Percentiles rank a stretch among this genome's conserved stretches.
Evolutionary conservation across 2,329 filamentous ascomycete species (phyloP).

Genomic region (Fonsecaea multimorphosa): DNA sequence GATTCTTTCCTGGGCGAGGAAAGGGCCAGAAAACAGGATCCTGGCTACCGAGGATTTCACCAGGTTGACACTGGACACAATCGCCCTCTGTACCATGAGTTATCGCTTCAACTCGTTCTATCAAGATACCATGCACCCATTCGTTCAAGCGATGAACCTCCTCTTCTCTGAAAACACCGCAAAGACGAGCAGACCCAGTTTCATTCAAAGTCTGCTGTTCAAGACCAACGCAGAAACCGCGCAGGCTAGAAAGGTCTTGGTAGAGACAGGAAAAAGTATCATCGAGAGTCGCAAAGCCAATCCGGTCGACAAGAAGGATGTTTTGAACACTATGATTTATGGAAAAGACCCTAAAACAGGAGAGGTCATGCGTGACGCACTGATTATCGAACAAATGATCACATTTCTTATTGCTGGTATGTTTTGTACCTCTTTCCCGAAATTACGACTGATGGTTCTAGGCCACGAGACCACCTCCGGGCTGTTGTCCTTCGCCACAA

Average conservation of each 20-base stretch:
- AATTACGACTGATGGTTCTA: constrained; percentile 3
- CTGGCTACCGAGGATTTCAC: constrained; percentile 71
- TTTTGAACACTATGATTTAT: constrained; percentile 72
- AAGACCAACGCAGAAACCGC: constrained; percentile 17
- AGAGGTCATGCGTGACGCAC: constrained; percentile 65
- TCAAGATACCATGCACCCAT: constrained; percentile 70
- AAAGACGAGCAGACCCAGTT: constrained; percentile 55
- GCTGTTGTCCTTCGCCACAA: constrained; percentile 69
- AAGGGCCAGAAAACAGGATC: constrained; percentile 64
- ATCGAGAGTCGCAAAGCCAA: constrained; percentile 64
- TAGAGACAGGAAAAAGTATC: constrained; percentile 64
- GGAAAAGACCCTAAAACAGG: constrained; percentile 72
- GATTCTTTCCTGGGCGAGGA: constrained; percentile 51
- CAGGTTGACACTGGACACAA: constrained; percentile 29
- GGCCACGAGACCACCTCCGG: constrained; percentile 74
- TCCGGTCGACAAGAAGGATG: constrained; percentile 66
- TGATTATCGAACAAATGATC: constrained; percentile 72
- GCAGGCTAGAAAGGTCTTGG: constrained; percentile 46
- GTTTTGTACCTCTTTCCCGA: background rate
- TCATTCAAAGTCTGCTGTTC: constrained; percentile 56
- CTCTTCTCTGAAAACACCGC: constrained; percentile 63
- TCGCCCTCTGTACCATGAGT: constrained; percentile 63
- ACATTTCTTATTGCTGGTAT: constrained; percentile 71
- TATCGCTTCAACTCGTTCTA: constrained; percentile 81
- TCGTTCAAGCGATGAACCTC: constrained; percentile 69